These are phyloP conservation scores for Alternaria gaisen DNA, from an alignment of 2,329 filamentous ascomycete species.

Conservation along the genomic window DNA sequence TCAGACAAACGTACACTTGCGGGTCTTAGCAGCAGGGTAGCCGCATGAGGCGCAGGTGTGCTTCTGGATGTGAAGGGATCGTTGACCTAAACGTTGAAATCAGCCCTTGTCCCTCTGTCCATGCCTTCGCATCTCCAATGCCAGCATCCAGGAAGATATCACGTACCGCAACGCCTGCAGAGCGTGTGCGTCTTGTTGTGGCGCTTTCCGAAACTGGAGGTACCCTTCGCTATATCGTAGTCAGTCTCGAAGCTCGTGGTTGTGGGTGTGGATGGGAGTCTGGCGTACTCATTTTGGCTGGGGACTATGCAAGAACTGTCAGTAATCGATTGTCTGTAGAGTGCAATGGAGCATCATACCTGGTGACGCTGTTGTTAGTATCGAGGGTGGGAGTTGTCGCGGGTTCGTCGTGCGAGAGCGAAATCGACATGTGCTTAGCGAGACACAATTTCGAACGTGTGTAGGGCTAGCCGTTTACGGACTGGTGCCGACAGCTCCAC, in stretches of 20 bases:
- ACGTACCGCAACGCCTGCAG: conserved; percentile 98
- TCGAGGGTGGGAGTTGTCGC: conserved; percentile 34
- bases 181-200: conserved; percentile 99
- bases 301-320: conserved; percentile 48
- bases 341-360: conserved; percentile 34
- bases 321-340: conserved; percentile 25
- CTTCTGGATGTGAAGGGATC: conserved; percentile 99
- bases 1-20: conserved; percentile 86
- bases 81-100: conserved; percentile 71
- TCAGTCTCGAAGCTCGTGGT: conserved; percentile 54
- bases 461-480: conserved; percentile 17
- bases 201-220: conserved; percentile 78
- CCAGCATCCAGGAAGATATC: conserved; percentile 26
- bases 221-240: conserved; percentile 71
- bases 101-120: conserved; percentile 42
- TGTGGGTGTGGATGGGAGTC: conserved; percentile 34
- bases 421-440: conserved; percentile 15
- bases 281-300: conserved; percentile 68
- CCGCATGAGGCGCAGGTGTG: conserved; percentile 95
- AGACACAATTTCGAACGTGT: conserved; percentile 20
- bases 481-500: conserved; percentile 10
- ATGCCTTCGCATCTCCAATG: conserved; percentile 18
- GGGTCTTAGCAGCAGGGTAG: conserved; percentile 95
- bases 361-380: conserved; percentile 52
- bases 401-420: conserved; percentile 22